Base-by-base conservation (phyloP, 1,139 yeast species). In the Candida gigantensis region DNA sequence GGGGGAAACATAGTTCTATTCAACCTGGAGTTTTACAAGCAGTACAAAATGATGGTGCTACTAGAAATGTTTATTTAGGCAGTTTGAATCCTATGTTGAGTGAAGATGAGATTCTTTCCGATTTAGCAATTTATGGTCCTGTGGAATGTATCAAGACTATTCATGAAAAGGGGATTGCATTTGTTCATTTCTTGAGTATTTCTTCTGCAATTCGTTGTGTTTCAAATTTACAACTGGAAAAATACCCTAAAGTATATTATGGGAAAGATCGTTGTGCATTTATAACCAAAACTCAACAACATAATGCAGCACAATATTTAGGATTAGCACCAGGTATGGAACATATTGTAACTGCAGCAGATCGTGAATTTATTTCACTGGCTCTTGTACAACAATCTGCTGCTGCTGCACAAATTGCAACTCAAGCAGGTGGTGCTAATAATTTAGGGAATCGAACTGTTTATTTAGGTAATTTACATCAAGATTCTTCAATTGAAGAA, bases 231-330 rank as follows among this genome's bases (percentile, higher is more conserved):
- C 81, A 72, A 43, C 25, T 20, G 11, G 79, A 74, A 35, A 74
- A 74, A 50, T 77, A 76, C 52, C 65, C 71, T 49, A 77, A 76
- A 53, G 76, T 80, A 35, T 77, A 74, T 50, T 78, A 77, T 47
- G 83, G 83, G 43, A 78, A 78, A 43, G 82, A 84, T 55, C 58
- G 84, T 52, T 78, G 84, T 61, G 84, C 84, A 4, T 78, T 78
- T 53, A 86, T 90, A 36, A 88, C 97, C 25, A 88, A 87, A 60
- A 86, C 97, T 19, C 97, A 92, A 62, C 96, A 89, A 62, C 97
- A 90, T 57, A 89, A 90, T 59, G 97, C 97, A 15, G 96, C 97
- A 6, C 96, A 90, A 62, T 90, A 88, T 58, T 68, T 90, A 43
- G 97, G 97, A 2, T 74, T 89, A 49, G 89, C 90, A 28, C 95